Percentiles rank a stretch among this genome's conserved stretches.
phyloP scores from a whole-genome alignment of 257 asterid genomes.

The Gardenia jasminoides region DNA sequence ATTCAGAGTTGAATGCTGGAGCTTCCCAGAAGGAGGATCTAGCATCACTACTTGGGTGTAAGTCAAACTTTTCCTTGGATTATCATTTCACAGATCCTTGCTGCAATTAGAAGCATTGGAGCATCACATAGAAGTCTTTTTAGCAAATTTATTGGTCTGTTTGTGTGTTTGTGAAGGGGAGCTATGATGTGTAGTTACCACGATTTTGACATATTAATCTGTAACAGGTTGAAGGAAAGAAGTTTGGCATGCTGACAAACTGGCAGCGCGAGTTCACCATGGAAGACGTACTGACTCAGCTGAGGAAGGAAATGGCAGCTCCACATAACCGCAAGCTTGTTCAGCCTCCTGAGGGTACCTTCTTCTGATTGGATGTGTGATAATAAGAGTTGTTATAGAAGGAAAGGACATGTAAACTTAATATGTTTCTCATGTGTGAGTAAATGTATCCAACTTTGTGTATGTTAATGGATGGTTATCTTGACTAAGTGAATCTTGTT shows the following conservation, averaged over 20 bases:
- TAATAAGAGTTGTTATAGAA: background rate
- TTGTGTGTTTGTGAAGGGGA: background rate
- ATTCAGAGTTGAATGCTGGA: background rate
- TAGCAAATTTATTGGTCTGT: background rate
- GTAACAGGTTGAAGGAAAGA: conserved; percentile 32
- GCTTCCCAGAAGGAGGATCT: background rate
- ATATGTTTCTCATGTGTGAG: background rate
- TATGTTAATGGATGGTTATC: background rate
- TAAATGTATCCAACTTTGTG: conserved; percentile 7
- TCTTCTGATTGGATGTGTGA: conserved; percentile 15
- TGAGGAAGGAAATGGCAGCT: conserved; percentile 38
- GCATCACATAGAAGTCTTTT: background rate
- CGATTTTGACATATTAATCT: background rate
- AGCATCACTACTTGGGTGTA: background rate
- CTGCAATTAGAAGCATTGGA: background rate
- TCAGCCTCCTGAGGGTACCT: conserved; percentile 38
- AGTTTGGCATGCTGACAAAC: conserved; percentile 28
- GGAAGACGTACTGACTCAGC: conserved; percentile 34
- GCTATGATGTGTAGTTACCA: background rate
- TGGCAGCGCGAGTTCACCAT: conserved; percentile 37
- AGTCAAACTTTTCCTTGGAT: background rate
- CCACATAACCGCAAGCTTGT: conserved; percentile 34
- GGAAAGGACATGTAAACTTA: conserved; percentile 15
- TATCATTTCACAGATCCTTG: background rate
- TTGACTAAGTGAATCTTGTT: background rate